Evolutionary conservation across 1,139 yeast genomes (phyloP).

Genomic region (Suhomyces anneliseae): DNA sequence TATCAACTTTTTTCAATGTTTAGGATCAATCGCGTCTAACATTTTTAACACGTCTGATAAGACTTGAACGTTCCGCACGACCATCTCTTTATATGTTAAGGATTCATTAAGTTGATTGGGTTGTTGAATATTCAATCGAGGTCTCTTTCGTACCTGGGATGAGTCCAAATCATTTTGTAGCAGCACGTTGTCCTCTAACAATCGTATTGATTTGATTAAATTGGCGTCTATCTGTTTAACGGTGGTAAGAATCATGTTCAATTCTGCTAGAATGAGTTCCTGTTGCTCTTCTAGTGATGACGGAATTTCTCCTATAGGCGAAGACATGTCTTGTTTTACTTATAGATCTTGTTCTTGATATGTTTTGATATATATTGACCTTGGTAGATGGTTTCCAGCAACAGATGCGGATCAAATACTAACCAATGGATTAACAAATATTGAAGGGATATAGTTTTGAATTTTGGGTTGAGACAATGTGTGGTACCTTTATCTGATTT

Average conservation of each 20-base stretch:
- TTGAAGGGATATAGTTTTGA: too few species aligned
- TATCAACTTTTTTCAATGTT: slow-evolving; percentile 1
- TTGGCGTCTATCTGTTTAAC: slow-evolving; percentile 31
- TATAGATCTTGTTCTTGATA: not conserved
- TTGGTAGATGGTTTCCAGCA: too few species aligned
- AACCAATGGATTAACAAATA: too few species aligned
- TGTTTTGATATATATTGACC: too few species aligned
- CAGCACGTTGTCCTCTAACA: slow-evolving; percentile 4
- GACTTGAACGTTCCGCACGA: slow-evolving; percentile 16
- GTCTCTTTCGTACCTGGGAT: not conserved
- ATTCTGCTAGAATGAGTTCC: slow-evolving; percentile 29
- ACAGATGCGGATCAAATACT: too few species aligned
- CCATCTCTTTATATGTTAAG: slow-evolving; percentile 12
- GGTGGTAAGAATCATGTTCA: slow-evolving; percentile 35
- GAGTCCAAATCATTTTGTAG: not conserved
- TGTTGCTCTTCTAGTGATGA: slow-evolving; percentile 16
- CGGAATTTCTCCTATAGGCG: not conserved
- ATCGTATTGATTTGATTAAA: slow-evolving; percentile 20
- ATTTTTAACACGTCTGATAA: slow-evolving; percentile 16
- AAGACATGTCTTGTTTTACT: not conserved
- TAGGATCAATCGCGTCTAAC: slow-evolving; percentile 12
- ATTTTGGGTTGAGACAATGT: too few species aligned
- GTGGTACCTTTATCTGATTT: too few species aligned
- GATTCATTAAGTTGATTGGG: not conserved
- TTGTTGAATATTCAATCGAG: not conserved